phyloP scores from a whole-genome alignment of 2,329 filamentous ascomycete genomes.

The Orbilia ellipsospora region DNA sequence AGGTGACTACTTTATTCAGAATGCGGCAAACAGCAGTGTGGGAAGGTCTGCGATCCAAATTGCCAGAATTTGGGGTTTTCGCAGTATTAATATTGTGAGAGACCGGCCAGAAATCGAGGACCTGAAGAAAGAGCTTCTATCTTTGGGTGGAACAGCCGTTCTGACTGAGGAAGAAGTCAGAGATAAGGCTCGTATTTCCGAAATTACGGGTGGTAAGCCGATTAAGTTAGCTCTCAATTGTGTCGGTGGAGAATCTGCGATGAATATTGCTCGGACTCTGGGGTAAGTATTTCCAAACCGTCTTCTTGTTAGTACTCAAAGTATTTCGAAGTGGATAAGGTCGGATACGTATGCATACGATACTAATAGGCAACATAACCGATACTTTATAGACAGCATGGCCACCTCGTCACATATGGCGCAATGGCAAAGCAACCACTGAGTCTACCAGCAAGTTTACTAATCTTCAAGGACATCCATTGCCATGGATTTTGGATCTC shows the following conservation, averaged over 20 bases:
- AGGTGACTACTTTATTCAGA: slow-evolving; percentile 97
- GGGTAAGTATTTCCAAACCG: slow-evolving; percentile 55
- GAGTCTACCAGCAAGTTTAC: slow-evolving; percentile 78
- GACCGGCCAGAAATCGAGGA: slow-evolving; percentile 76
- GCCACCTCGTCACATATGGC: slow-evolving; percentile 89
- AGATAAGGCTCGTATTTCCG: slow-evolving; percentile 67
- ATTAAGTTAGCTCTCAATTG: slow-evolving; percentile 88
- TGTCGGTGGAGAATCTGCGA: slow-evolving; percentile 87
- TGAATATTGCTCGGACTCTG: slow-evolving; percentile 79
- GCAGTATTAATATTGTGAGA: slow-evolving; percentile 89
- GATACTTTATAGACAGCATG: slow-evolving; percentile 64
- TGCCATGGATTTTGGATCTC: slow-evolving; percentile 97
- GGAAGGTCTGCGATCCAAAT: slow-evolving; percentile 92
- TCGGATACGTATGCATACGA: too few relatives aligned
- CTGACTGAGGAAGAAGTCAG: slow-evolving; percentile 67
- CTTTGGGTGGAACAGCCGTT: slow-evolving; percentile 69
- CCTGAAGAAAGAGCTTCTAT: slow-evolving; percentile 71
- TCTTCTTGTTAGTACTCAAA: not conserved
- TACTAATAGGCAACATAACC: too few relatives aligned
- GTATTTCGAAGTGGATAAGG: too few relatives aligned
- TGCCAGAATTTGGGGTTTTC: slow-evolving; percentile 83
- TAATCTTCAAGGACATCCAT: slow-evolving; percentile 92
- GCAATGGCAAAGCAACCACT: slow-evolving; percentile 93
- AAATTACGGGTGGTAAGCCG: slow-evolving; percentile 75
- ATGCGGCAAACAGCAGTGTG: slow-evolving; percentile 94